Evolutionary conservation across 2,329 filamentous ascomycete genomes (phyloP).

Genomic region (Pseudogymnoascus sp.): DNA sequence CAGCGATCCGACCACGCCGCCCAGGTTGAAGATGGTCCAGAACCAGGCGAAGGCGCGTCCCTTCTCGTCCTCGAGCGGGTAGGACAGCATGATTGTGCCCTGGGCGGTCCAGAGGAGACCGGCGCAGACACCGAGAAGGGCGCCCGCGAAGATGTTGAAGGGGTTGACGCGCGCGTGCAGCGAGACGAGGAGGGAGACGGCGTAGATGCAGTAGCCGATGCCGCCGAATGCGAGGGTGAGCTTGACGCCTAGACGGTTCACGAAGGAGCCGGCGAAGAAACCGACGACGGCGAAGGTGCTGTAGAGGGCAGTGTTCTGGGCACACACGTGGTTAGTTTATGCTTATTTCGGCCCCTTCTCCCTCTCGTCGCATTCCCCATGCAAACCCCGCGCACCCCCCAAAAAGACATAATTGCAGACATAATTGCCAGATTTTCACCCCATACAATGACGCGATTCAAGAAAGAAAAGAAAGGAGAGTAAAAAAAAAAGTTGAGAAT

Average conservation of each 20-base stretch:
- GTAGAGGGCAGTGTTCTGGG: constrained; percentile 36
- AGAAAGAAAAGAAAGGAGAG: constrained; percentile 5
- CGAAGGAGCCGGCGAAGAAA: constrained; percentile 67
- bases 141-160: constrained; percentile 67
- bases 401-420: no score
- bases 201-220: constrained; percentile 68
- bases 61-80: constrained; percentile 70
- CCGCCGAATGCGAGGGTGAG: constrained; percentile 63
- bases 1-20: constrained; percentile 65
- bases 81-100: constrained; percentile 80
- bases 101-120: constrained; percentile 74
- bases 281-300: constrained; percentile 49
- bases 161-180: constrained; percentile 54
- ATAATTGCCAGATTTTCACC: not conserved
- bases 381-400: not conserved
- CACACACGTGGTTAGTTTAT: not conserved
- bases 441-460: not conserved
- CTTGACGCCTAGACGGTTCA: constrained; percentile 66
- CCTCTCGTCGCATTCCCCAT: not conserved
- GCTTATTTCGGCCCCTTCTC: not conserved
- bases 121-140: constrained; percentile 67
- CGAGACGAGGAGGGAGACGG: constrained; percentile 61
- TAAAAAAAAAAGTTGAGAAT: no score
- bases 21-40: constrained; percentile 90
- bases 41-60: constrained; percentile 82